Evolutionary conservation across 352 stramenopile genomes (phyloP), one percentile per base, ranked within the genome.

Genomic region (Phytophthora sp.): DNA sequence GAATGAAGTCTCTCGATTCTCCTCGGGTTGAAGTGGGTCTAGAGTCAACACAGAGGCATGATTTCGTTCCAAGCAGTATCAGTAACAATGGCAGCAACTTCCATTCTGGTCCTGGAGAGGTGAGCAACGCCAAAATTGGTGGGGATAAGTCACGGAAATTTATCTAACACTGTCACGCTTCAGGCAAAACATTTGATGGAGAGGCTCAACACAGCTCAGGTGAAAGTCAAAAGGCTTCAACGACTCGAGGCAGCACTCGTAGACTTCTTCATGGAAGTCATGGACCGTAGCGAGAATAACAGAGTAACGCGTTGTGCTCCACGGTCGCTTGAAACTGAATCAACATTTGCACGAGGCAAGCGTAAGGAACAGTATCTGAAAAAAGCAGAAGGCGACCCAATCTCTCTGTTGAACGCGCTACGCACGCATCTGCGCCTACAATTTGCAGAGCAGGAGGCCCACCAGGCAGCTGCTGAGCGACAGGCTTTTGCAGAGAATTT

Each of bases 251-350:
- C 77, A 0, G 75, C 80, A 20, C 76, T 93, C 34, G 79, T 83
- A 7, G 84, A 93, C 62, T 80, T 91, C 24, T 87, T 89, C 59
- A 79, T 87, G 51, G 84, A 93, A 48, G 61, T 93, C 13, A 82
- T 89, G 69, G 74, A 86, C 34, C 74, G 76, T 13, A 80, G 53
- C 18, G 68, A 68, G 23, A 69, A 18, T 34, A 56, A 51, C 9
- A 10, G 2, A 7, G 20, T 8, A 15, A 21, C 10, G 12, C 9
- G 49, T 42, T 21, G 12, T 20, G 26, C 17, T 39, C 11, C 49
- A 6, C 26, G 20, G 4, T 46, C 46, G 6, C 44, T 58, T 20
- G 64, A 80, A 23, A 53, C 45, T 17, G 77, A 84, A 34, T 75
- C 72, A 10, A 60, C 59, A 4, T 88, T 87, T 52, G 69, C 63